phyloP scores from a whole-genome alignment of 257 asterid genomes.

The Capsicum rhomboideum region DNA sequence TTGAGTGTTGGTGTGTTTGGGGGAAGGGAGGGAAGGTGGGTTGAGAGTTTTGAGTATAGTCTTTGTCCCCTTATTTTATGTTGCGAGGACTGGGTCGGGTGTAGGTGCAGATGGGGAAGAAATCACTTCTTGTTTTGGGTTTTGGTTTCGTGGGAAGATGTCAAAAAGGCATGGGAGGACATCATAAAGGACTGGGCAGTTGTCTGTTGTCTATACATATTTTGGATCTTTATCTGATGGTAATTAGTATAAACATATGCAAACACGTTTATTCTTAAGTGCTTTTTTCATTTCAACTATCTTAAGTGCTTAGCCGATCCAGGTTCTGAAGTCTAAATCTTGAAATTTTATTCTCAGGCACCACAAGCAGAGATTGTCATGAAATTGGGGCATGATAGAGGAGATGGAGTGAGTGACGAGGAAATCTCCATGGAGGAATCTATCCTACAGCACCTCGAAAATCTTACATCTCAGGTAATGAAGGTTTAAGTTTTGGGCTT shows the following conservation, averaged over 20 bases:
- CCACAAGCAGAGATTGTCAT: conserved; percentile 1
- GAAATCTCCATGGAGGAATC: conserved; percentile 21
- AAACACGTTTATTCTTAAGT: background rate
- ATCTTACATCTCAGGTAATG: conserved; percentile 32
- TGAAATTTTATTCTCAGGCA: conserved; percentile 12
- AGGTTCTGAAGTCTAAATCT: background rate
- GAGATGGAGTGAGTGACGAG: conserved; percentile 6
- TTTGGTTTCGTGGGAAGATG: background rate
- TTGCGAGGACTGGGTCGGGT: background rate
- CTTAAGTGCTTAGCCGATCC: background rate
- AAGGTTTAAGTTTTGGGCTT: background rate
- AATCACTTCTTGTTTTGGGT: background rate
- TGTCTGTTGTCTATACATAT: background rate
- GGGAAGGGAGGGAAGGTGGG: background rate
- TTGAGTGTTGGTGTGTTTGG: background rate
- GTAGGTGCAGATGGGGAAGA: background rate
- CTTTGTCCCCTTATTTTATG: background rate
- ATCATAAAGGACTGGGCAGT: background rate
- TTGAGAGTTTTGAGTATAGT: background rate
- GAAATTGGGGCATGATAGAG: conserved; percentile 11
- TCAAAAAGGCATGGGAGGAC: background rate
- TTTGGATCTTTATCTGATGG: background rate
- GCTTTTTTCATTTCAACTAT: background rate
- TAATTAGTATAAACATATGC: background rate
- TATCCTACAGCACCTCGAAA: conserved; percentile 26